Evolutionary conservation across 495 filamentous ascomycete species (phyloP), one percentile per base, ranked within the genome.

Genomic region (Penicillium diatomitis): DNA sequence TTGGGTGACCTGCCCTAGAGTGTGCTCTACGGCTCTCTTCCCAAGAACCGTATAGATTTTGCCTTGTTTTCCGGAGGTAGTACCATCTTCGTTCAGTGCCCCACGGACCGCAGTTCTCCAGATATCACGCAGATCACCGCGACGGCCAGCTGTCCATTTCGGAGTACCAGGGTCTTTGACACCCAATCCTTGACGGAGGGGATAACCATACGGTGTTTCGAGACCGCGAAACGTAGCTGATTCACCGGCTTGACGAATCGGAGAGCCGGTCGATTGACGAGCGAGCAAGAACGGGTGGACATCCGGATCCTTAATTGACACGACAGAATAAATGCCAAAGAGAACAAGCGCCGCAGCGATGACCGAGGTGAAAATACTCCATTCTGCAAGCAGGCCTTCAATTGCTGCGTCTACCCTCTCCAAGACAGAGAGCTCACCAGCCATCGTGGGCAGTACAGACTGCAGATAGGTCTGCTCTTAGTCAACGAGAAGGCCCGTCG

Each of bases 81-180:
- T 67, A 9, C 81, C 80, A 33, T 83, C 79, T 27, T 76, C 73
- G 45, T 84, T 78, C 30, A 77, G 64, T 4, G 72, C 68, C 36
- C 87, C 87, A 37, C 75, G 75, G 10, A 85, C 68, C 37, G 85
- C 87, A 59, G 81, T 74, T 48, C 83, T 83, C 92, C 92, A 99
- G 41, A 99, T 74, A 64, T 99, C 92, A 41, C 92, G 79, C 48
- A 99, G 73, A 54, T 99, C 92, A 11, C 92, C 92, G 63, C 92
- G 82, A 54, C 84, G 79, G 20, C 90, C 90, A 50, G 74, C 75
- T 0, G 81, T 74, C 84, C 90, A 97, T 65, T 85, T 86, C 11
- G 87, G 85, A 28, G 83, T 83, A 6, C 85, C 86, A 2, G 87
- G 74, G 36, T 90, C 86, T 62, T 88, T 90, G 27, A 99, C 86